Evolutionary conservation across 169 alveolate species (phyloP).

Genomic region (Cryptosporidium bovis): DNA sequence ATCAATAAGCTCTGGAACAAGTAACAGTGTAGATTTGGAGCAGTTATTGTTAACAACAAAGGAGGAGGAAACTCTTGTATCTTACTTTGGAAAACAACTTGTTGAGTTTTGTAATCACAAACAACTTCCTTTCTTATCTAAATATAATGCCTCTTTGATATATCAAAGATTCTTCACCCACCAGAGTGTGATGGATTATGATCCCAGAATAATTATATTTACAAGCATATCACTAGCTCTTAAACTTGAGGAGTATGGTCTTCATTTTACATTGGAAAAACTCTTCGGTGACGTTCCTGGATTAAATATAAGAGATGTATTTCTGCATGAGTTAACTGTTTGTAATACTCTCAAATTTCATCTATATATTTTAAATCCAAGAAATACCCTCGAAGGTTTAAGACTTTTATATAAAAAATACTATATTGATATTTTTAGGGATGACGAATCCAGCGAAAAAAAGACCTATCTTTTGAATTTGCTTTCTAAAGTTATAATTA

Average conservation of each 20-base stretch:
- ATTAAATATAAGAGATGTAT: conserved; percentile 40
- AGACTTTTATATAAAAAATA: conserved; percentile 58
- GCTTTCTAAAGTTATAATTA: conserved; percentile 35
- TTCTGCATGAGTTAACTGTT: conserved; percentile 57
- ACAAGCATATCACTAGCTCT: conserved; percentile 79
- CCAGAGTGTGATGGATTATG: conserved; percentile 79
- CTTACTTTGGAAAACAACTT: conserved; percentile 56
- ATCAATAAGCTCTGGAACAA: background rate
- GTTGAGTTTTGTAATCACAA: conserved; percentile 61
- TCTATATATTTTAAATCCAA: conserved; percentile 59
- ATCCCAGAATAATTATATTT: conserved; percentile 80
- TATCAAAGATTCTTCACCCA: conserved; percentile 77
- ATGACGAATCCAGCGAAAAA: conserved; percentile 1
- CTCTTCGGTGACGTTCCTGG: conserved; percentile 75
- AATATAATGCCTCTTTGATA: conserved; percentile 69
- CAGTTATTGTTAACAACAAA: conserved; percentile 17
- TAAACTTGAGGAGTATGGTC: conserved; percentile 80
- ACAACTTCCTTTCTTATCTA: conserved; percentile 51
- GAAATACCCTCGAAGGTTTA: conserved; percentile 61
- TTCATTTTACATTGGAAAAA: conserved; percentile 66
- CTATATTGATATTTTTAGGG: conserved; percentile 31
- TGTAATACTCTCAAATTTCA: conserved; percentile 69
- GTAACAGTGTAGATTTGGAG: conserved; percentile 1
- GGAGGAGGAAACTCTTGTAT: conserved; percentile 50
- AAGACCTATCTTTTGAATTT: conserved; percentile 3